These are phyloP conservation scores for Leccinum rimulosum DNA, from an alignment of 768 basidiomycete species.

Conservation along the genomic window DNA sequence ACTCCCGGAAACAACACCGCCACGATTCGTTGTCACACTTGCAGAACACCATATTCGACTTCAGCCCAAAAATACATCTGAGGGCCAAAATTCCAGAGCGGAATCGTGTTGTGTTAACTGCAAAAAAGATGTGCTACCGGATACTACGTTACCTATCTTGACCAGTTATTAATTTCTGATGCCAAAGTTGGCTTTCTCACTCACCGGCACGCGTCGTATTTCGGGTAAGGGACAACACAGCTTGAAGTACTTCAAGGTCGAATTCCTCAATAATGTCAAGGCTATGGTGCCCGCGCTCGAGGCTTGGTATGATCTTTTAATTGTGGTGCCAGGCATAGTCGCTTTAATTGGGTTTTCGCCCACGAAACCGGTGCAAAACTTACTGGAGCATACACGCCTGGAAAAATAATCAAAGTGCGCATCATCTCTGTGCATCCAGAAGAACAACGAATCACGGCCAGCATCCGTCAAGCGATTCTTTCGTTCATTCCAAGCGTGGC, in stretches of 20 bases:
- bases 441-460: constrained; percentile 69
- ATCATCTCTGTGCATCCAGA: constrained; percentile 63
- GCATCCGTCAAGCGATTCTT: constrained; percentile 75
- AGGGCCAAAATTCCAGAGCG: constrained; percentile 44
- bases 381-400: constrained; percentile 65
- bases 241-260: constrained; percentile 70
- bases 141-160: constrained; percentile 73
- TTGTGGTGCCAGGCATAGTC: not conserved
- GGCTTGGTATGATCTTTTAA: constrained; percentile 56
- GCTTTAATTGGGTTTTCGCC: not conserved
- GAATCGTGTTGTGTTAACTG: constrained; percentile 80
- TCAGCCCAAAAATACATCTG: too few relatives aligned
- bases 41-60: constrained; percentile 71
- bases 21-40: constrained; percentile 76
- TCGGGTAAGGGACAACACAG: constrained; percentile 57
- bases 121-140: constrained; percentile 83
- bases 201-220: constrained; percentile 69
- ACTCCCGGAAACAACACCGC: constrained; percentile 64
- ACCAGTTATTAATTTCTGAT: constrained; percentile 52
- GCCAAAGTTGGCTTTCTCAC: constrained; percentile 67
- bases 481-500: constrained; percentile 45
- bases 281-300: constrained; percentile 80
- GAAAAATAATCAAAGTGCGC: constrained; percentile 82
- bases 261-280: constrained; percentile 87
- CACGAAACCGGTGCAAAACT: constrained; percentile 70